These are phyloP conservation scores for Alternaria viburni DNA, from an alignment of 2,329 filamentous ascomycete genomes.

Conservation along the genomic window DNA sequence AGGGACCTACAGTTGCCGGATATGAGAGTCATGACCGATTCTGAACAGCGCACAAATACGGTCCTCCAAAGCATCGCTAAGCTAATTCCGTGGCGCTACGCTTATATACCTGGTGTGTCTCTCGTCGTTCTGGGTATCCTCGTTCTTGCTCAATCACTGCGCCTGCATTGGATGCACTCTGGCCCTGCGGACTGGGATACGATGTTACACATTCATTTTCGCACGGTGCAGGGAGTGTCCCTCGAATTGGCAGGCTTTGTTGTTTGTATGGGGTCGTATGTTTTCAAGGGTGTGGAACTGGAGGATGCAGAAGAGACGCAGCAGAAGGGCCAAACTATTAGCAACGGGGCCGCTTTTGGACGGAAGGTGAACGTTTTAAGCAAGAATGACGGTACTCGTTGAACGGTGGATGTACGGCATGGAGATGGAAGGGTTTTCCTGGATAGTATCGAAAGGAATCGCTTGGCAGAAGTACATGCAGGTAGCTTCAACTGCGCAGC, in stretches of 20 bases:
- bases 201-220: not conserved
- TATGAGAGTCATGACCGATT: not conserved
- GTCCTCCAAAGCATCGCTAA: not conserved
- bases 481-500: not conserved
- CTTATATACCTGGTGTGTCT: not conserved
- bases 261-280: not conserved
- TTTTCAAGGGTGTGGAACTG: not conserved
- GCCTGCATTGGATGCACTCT: not conserved
- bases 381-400: not conserved
- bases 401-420: not conserved
- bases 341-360: not conserved
- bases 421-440: not conserved
- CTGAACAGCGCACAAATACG: not conserved
- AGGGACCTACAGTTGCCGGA: not conserved
- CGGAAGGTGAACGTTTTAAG: not conserved
- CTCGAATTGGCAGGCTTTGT: not conserved
- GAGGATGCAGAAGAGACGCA: not conserved
- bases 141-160: not conserved
- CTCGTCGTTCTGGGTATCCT: not conserved
- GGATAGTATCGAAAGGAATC: not conserved
- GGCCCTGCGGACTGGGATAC: not conserved
- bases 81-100: not conserved
- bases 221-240: not conserved
- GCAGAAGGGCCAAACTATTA: fast-evolving
- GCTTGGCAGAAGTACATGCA: not conserved